A percentile compares a stretch with the other conserved stretches of the same genome.
Evolutionary conservation across 148 eudicot genomes (phyloP).

Genomic region (Vaccinium macrocarpon): DNA sequence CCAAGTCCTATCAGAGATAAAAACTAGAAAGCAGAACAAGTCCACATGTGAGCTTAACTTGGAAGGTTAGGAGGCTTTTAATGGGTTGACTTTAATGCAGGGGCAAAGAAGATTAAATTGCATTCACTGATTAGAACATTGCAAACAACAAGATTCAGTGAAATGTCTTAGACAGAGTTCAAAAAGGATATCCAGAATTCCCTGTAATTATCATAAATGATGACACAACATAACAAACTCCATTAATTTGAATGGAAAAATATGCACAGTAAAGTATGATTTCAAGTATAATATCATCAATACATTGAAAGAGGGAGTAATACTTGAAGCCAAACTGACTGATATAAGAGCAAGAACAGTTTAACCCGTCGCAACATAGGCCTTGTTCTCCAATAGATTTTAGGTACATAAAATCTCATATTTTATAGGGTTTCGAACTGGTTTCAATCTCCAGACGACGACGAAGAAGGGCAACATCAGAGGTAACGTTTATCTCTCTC

Average conservation of each 20-base stretch:
- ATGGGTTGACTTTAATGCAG: neutral
- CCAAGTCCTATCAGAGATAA: neutral
- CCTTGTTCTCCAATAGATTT: no score
- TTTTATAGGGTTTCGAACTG: no score
- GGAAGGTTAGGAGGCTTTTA: neutral
- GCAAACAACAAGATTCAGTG: neutral
- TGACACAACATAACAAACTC: neutral
- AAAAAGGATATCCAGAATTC: neutral
- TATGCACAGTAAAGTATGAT: neutral
- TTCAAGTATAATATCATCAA: neutral
- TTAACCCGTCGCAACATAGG: no score
- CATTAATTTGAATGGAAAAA: neutral
- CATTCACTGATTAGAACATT: neutral
- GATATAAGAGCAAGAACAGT: no score
- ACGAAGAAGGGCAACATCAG: no score
- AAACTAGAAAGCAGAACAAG: neutral
- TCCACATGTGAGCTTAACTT: no score
- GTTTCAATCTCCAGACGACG: no score
- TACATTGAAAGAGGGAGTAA: neutral
- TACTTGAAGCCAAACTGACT: conserved; percentile 3
- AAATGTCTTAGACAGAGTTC: neutral
- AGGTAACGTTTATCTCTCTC: no score
- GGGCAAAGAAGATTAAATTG: neutral
- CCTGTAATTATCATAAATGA: neutral
- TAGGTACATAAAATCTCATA: no score